phyloP scores from a whole-genome alignment of 1,284 basidiomycete genomes.

The Sphaerobolus stellatus region DNA sequence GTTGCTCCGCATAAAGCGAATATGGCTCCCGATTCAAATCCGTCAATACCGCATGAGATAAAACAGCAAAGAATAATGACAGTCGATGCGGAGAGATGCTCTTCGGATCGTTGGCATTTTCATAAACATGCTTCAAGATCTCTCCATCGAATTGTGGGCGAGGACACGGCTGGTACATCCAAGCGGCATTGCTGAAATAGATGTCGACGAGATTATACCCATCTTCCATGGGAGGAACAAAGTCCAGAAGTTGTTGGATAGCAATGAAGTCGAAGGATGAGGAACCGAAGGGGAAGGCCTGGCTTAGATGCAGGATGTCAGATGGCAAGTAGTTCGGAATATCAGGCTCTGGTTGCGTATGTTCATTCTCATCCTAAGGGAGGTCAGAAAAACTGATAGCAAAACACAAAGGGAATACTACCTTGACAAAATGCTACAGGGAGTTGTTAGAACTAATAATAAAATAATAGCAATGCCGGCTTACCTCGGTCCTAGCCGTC shows the following conservation, averaged over 20 bases:
- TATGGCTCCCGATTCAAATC: slow-evolving; percentile 7
- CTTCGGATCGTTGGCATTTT: slow-evolving; percentile 5
- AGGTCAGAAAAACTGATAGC: not conserved
- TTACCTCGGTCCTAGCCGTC: slow-evolving; percentile 64
- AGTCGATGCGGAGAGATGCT: slow-evolving; percentile 8
- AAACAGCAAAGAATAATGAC: slow-evolving; percentile 8
- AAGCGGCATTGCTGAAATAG: slow-evolving; percentile 6
- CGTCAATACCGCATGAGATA: slow-evolving; percentile 8
- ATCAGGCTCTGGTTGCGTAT: not conserved
- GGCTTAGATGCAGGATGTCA: slow-evolving; percentile 9
- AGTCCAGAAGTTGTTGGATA: slow-evolving; percentile 6
- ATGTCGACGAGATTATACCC: slow-evolving; percentile 3
- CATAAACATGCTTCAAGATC: slow-evolving; percentile 16
- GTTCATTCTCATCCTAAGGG: slow-evolving; percentile 7
- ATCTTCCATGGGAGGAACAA: slow-evolving; percentile 9
- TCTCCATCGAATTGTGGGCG: slow-evolving; percentile 30
- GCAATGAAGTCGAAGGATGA: not conserved
- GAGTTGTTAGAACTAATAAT: too few species aligned
- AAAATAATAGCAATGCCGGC: too few species aligned
- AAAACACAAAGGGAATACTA: not conserved
- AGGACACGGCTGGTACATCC: slow-evolving; percentile 18
- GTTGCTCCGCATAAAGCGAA: slow-evolving; percentile 10
- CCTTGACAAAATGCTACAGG: slow-evolving; percentile 12
- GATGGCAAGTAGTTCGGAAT: slow-evolving; percentile 3
- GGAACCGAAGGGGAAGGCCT: slow-evolving; percentile 11